Percentiles rank a stretch among this genome's conserved stretches.
phyloP scores from a whole-genome alignment of 768 basidiomycete species.

The Baorangia bicolor region DNA sequence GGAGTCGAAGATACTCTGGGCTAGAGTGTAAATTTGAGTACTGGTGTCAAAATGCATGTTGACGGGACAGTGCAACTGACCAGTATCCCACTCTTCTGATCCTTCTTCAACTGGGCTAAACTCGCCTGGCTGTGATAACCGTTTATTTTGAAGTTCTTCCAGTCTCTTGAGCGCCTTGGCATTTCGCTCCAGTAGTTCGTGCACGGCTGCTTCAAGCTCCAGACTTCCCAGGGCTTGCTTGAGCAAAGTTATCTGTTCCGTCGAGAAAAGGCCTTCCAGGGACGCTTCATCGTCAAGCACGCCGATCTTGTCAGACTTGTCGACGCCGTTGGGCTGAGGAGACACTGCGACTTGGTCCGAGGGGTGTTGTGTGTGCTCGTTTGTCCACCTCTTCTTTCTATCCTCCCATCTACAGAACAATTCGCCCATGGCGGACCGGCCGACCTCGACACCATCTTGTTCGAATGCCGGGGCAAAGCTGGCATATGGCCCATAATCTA shows the following conservation, averaged over 20 bases:
- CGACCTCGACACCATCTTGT: constrained; percentile 72
- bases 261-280: constrained; percentile 54
- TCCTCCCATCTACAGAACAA: constrained; percentile 52
- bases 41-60: constrained; percentile 1
- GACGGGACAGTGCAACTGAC: constrained; percentile 41
- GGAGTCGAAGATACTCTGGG: constrained; percentile 71
- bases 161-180: constrained; percentile 60
- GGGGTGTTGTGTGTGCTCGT: constrained; percentile 18
- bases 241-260: constrained; percentile 54
- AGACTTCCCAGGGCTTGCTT: constrained; percentile 60
- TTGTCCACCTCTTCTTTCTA: constrained; percentile 34
- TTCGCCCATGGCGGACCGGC: constrained; percentile 59
- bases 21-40: constrained; percentile 39
- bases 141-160: constrained; percentile 60
- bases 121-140: constrained; percentile 48
- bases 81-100: constrained; percentile 82
- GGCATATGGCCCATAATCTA: constrained; percentile 75
- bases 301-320: constrained; percentile 3
- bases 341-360: neutral
- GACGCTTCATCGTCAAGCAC: constrained; percentile 38
- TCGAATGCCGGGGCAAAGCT: constrained; percentile 81
- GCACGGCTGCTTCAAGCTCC: constrained; percentile 67
- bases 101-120: constrained; percentile 55
- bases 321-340: constrained; percentile 13
- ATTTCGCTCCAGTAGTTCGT: constrained; percentile 67